Percentiles rank a stretch among this genome's conserved stretches.
These are phyloP conservation scores for Hyphopichia fennica DNA, from an alignment of 1,139 yeast genomes.

Conservation along the genomic window DNA sequence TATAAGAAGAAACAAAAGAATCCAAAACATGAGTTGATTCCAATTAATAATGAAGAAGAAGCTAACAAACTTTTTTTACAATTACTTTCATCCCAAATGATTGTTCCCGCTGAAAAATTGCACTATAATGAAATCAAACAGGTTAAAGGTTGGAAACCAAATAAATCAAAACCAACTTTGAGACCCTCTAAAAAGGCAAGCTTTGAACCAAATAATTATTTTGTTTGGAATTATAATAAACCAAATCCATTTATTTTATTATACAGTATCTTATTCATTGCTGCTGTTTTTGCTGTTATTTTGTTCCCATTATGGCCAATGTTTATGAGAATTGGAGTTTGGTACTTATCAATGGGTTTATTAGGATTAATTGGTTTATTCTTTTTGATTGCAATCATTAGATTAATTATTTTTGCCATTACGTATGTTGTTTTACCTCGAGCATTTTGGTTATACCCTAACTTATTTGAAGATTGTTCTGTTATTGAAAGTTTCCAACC, in stretches of 20 bases:
- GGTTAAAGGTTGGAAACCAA: constrained; percentile 62
- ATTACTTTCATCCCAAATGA: constrained; percentile 71
- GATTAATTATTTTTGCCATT: constrained; percentile 69
- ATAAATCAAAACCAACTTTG: constrained; percentile 73
- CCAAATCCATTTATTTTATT: constrained; percentile 67
- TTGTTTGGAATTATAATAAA: constrained; percentile 81
- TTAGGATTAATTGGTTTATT: constrained; percentile 75
- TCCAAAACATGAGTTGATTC: constrained; percentile 59
- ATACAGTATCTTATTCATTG: constrained; percentile 64
- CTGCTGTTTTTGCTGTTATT: constrained; percentile 71
- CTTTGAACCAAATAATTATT: constrained; percentile 75
- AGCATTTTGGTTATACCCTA: constrained; percentile 95
- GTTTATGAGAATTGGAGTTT: constrained; percentile 85
- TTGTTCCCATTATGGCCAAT: constrained; percentile 97
- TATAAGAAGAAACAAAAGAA: constrained; percentile 59
- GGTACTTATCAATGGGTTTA: constrained; percentile 81
- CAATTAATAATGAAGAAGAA: constrained; percentile 48
- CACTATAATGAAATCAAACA: constrained; percentile 71
- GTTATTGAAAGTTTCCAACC: constrained; percentile 92
- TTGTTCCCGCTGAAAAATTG: constrained; percentile 72
- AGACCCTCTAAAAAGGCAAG: constrained; percentile 67
- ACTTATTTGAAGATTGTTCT: constrained; percentile 93
- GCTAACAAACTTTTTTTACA: constrained; percentile 65
- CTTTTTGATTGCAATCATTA: constrained; percentile 74
- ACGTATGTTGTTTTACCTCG: constrained; percentile 60